Base-by-base conservation (phyloP, 2,329 filamentous ascomycete genomes). In the Pyricularia sp. region DNA sequence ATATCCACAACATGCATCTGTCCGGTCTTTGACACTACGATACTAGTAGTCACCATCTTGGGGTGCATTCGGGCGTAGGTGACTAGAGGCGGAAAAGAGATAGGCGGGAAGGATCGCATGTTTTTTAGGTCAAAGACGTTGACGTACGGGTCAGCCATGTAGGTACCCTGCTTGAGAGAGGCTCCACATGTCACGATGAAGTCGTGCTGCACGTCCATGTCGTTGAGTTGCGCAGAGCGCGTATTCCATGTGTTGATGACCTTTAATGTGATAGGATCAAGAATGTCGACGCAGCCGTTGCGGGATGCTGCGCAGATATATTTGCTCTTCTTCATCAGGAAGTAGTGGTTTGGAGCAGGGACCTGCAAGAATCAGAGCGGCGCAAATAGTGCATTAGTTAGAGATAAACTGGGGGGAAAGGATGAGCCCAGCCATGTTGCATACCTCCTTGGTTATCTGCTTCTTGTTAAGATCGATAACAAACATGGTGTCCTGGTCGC, bases 31-130 rank as follows among this genome's bases (percentile, higher is more conserved):
- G 93, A 96, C 31, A 93, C 88, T 62, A 99, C 91, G 67, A 99
- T 93, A 71, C 91, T 93, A 0, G 96, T 97, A 0, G 94, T 97
- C 24, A 92, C 88, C 84, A 99, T 90, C 70, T 92, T 88, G 1
- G 96, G 94, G 74, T 99, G 94, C 89, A 99, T 94, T 66, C 94
- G 88, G 57, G 97, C 93, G 78, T 92, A 96, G 44, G 94, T 93
- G 49, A 93, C 94, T 10, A 94, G 92, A 2, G 92, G 89, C 65
- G 94, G 93, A 69, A 89, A 99, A 0, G 94, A 91, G 57, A 99
- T 93, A 0, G 94, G 94, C 4, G 91, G 89, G 73, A 97, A 85
- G 26, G 92, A 91, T 22, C 86, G 84, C 78, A 97, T 84, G 60
- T 91, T 94, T 77, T 96, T 96, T 61, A 99, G 82, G 72, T 97